A percentile compares a stretch with the other conserved stretches of the same genome.
phyloP scores from a whole-genome alignment of 306 rosid species.

The Quercus suber region DNA sequence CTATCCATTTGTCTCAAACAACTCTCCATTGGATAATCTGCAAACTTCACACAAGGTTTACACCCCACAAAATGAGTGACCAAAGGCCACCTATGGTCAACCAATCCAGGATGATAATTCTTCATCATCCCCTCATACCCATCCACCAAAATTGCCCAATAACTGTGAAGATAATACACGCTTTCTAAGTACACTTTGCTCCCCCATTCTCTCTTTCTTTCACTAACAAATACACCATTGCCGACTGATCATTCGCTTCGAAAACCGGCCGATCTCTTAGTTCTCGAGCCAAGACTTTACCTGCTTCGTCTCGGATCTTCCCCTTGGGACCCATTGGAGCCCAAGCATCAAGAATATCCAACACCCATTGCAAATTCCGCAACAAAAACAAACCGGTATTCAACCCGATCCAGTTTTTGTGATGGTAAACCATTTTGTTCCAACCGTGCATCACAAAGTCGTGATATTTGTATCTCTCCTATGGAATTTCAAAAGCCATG shows the following conservation, averaged over 20 bases:
- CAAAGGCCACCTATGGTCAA: constrained; percentile 88
- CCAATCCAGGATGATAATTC: constrained; percentile 73
- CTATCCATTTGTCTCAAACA: constrained; percentile 89
- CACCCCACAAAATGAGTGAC: constrained; percentile 96
- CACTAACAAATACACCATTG: constrained; percentile 10
- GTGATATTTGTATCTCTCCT: constrained; percentile 68
- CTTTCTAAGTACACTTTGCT: constrained; percentile 67
- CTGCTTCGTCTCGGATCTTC: constrained; percentile 69
- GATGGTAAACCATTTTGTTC: constrained; percentile 72
- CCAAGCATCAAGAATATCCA: constrained; percentile 86
- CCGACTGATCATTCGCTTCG: constrained; percentile 67
- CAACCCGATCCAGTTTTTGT: constrained; percentile 85
- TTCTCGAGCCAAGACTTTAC: constrained; percentile 62
- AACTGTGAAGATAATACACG: constrained; percentile 71
- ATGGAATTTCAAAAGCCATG: constrained; percentile 84
- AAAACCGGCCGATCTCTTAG: constrained; percentile 65
- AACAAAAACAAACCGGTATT: constrained; percentile 73
- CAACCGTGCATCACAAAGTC: constrained; percentile 81
- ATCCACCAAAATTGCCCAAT: constrained; percentile 89
- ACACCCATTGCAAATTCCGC: constrained; percentile 72
- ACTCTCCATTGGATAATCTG: constrained; percentile 78
- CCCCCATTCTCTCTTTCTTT: constrained; percentile 61
- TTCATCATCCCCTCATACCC: constrained; percentile 72
- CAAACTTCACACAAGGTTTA: constrained; percentile 87
- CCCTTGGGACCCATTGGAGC: constrained; percentile 95